Base-by-base conservation (phyloP, 2,329 filamentous ascomycete species). In the Scolecobasidium constrictum region DNA sequence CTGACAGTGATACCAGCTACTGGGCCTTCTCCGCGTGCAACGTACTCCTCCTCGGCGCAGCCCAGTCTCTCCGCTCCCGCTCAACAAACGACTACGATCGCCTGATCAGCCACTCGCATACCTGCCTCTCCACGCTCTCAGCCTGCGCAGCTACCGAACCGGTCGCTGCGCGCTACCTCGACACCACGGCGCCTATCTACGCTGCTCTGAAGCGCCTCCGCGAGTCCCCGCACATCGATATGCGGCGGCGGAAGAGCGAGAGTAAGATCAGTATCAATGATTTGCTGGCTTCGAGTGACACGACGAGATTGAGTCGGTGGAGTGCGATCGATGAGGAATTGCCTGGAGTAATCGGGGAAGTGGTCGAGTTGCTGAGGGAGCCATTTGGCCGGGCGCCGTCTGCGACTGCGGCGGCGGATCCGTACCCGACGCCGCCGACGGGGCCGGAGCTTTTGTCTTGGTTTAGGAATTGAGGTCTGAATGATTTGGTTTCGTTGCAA, bases 301-400 rank as follows among this genome's bases (percentile, higher is more conserved):
- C 17, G 3, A 11, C n/a, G 9, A 7, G 26, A 7, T 13, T 31
- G 28, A 31, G 33, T 4, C 4, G 17, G 9, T 21, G 31, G 17
- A 42, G n/a, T n/a, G 19, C 31, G 19, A 34, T 42, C 20, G 11
- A n/a, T 18, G 40, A 36, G 15, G 40, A 42, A 19, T 19, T 28
- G 3, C 15, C 22, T 4, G 15, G 5, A 11, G 16, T 42, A 16
- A 19, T 21, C 2, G 12, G 20, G 15, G 18, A 42, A 4, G 16
- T 31, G 1, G 31, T 19, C 18, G 31, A 19, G 17, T 19, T 42
- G 16, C 20, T 42, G 28, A 42, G 20, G 28, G 40, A 42, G 19
- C 40, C 40, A 11, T 42, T 35, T 42, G 40, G 40, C 15, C 34
- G 31, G n/a, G 31, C 28, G 22, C 40, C 9, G 26, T n/a, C 9